Evolutionary conservation across 2,329 filamentous ascomycete species (phyloP).

Genomic region (Sphaerulina vaccinii): DNA sequence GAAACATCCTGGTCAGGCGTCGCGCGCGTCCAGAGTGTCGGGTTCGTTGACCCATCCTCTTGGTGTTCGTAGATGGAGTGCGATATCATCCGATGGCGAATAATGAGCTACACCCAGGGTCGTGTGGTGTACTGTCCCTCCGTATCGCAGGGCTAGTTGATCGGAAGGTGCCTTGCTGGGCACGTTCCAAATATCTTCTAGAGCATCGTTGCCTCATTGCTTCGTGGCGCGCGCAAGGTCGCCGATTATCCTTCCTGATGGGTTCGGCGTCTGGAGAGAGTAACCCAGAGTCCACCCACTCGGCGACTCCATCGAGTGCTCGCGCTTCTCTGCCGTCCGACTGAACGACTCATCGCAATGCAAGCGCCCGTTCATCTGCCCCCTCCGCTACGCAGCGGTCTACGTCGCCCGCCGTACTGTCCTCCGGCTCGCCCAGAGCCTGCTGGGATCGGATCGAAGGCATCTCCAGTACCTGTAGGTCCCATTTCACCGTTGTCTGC

Average conservation of each 20-base stretch:
- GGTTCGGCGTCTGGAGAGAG: not conserved
- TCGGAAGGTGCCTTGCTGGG: not conserved
- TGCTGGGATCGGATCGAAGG: constrained; percentile 9
- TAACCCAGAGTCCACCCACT: not conserved
- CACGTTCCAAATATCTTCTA: constrained; percentile 3
- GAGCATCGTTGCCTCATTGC: constrained; percentile 1
- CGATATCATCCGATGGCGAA: not conserved
- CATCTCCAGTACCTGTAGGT: constrained; percentile 2
- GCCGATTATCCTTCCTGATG: not conserved
- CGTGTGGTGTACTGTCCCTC: not conserved
- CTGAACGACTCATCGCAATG: not conserved
- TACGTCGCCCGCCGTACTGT: not conserved
- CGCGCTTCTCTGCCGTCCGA: not conserved
- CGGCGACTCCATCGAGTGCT: not conserved
- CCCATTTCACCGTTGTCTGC: constrained; percentile 41
- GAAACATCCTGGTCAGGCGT: not conserved
- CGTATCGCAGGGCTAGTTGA: not conserved
- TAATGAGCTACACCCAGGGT: not conserved
- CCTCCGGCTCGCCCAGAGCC: not conserved
- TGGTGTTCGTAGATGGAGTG: not conserved
- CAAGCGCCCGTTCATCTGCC: constrained; percentile 7
- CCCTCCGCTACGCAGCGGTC: constrained; percentile 2
- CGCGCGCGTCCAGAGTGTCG: not conserved
- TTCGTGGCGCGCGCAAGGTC: constrained; percentile 2
- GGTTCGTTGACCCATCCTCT: not conserved